Base-by-base conservation (phyloP, 768 basidiomycete species). In the Gloeophyllum trabeum region DNA sequence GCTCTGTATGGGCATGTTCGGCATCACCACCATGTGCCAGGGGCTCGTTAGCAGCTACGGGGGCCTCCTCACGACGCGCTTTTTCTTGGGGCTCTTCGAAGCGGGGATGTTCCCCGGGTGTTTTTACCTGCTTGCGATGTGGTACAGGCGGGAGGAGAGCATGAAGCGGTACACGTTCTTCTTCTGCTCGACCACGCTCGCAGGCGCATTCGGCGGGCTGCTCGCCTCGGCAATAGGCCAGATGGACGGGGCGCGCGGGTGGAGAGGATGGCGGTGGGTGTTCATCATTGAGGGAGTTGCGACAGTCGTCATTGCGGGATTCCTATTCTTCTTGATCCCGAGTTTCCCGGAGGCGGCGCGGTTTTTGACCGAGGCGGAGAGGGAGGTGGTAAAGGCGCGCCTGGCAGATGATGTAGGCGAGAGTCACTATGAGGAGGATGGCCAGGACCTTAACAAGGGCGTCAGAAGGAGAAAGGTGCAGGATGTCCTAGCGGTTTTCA, bases 161-260 rank as follows among this genome's bases (percentile, higher is more conserved):
- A 59, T 61, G 46, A 59, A 57, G 38, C 50, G 58, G 3, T 59
- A 55, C 45, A 52, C 58, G 24, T 58, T 63, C 55, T 65, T 65
- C 57, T 66, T 65, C 54, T 55, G 54, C 12, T 61, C 61, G 6
- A 55, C 53, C 4, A 69, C 68, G 2, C 55, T 63, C 28, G 60
- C 67, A 4, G 69, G 67, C 24, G 60, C 52, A 12, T 62, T 62
- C 46, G 61, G 61, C 30, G 58, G 58, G 23, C 49, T 60, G 23
- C 52, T 60, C 13, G 58, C 58, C 10, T 54, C 51, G 30, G 58
- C 56, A 4, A 60, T 60, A 24, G 56, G 57, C 18, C 58, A 60
- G 49, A 58, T 60, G 56, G 55, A 60, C 43, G 59, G 59, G 25
- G 38, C 56, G 24, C 46, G 45, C 14, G 54, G 56, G 6, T 55